Percentiles rank a stretch among this genome's conserved stretches.
Conservation (phyloP, 2,329 filamentous ascomycete genomes). For the Clonostachys byssicola region DNA sequence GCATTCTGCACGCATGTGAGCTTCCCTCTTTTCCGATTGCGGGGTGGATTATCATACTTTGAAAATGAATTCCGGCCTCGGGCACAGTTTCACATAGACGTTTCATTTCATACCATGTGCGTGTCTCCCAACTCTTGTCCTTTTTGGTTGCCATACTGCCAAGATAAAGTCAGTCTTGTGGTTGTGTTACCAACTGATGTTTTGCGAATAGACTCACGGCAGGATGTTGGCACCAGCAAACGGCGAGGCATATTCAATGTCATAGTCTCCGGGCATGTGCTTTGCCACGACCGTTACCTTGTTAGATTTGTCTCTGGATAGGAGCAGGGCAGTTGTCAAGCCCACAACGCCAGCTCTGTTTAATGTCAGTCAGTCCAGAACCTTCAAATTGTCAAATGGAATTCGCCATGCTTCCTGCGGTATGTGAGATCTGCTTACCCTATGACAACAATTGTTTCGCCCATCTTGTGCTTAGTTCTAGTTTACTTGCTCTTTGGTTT, state of each 20-base stretch:
- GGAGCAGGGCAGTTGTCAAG: slow-evolving; percentile 30
- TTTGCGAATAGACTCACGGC: slow-evolving; percentile 41
- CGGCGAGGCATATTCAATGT: slow-evolving; percentile 77
- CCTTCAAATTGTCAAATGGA: neutral
- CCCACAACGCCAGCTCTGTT: slow-evolving; percentile 29
- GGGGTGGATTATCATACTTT: slow-evolving; percentile 33
- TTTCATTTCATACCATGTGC: slow-evolving; percentile 54
- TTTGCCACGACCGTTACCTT: slow-evolving; percentile 48
- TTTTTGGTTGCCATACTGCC: slow-evolving; percentile 24
- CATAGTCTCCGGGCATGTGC: slow-evolving; percentile 83
- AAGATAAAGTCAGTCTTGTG: neutral
- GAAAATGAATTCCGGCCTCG: slow-evolving; percentile 71
- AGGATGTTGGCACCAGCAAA: slow-evolving; percentile 76
- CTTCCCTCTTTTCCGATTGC: neutral
- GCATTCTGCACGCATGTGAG: slow-evolving; percentile 21
- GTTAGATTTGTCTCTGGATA: slow-evolving; percentile 24
- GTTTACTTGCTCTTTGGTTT: too few species aligned
- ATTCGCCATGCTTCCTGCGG: neutral
- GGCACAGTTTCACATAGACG: slow-evolving; percentile 55
- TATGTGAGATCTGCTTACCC: neutral
- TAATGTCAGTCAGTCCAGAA: neutral
- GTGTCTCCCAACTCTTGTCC: slow-evolving; percentile 45
- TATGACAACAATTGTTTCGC: slow-evolving; percentile 1
- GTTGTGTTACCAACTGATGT: slow-evolving; percentile 4
- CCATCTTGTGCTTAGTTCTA: neutral